A percentile compares a stretch with the other conserved stretches of the same genome.
Conservation (phyloP, 2,329 filamentous ascomycete species). For the Aspergillus quadricinctus region DNA sequence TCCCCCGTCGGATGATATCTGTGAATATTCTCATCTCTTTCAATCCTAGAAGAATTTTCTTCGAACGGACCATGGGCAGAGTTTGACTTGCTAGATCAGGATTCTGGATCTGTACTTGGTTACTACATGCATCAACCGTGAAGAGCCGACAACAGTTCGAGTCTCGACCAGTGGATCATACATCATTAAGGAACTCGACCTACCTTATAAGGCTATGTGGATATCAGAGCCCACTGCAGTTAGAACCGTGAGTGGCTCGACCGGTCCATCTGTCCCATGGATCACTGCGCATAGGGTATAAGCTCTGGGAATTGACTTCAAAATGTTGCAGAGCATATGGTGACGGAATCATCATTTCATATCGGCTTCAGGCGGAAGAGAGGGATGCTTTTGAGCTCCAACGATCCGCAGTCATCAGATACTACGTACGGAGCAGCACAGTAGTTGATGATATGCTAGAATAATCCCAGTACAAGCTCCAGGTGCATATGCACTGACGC, state of each 20-base stretch:
- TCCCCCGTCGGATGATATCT: not conserved
- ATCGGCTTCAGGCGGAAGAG: slow-evolving; percentile 14
- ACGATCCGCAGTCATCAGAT: not conserved
- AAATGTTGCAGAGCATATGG: slow-evolving; percentile 8
- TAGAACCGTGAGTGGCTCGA: not conserved
- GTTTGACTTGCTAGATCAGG: not conserved
- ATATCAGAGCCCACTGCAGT: not conserved
- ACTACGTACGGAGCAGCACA: not conserved
- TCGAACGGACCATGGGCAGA: not conserved
- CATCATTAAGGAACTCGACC: not conserved
- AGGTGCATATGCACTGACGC: not conserved
- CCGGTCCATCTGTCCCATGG: not conserved
- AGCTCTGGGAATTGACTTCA: not conserved
- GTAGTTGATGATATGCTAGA: not conserved
- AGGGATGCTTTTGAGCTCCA: not conserved
- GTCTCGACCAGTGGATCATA: not conserved
- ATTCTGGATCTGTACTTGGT: not conserved
- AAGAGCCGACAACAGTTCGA: not conserved
- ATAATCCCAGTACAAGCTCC: not conserved
- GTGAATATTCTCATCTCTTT: not conserved
- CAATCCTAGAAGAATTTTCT: not conserved
- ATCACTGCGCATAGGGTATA: not conserved
- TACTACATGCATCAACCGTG: not conserved
- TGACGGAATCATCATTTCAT: slow-evolving; percentile 19
- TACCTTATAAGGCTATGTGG: not conserved